phyloP scores from a whole-genome alignment of 306 rosid species.

The Chamaecrista fasciculata region DNA sequence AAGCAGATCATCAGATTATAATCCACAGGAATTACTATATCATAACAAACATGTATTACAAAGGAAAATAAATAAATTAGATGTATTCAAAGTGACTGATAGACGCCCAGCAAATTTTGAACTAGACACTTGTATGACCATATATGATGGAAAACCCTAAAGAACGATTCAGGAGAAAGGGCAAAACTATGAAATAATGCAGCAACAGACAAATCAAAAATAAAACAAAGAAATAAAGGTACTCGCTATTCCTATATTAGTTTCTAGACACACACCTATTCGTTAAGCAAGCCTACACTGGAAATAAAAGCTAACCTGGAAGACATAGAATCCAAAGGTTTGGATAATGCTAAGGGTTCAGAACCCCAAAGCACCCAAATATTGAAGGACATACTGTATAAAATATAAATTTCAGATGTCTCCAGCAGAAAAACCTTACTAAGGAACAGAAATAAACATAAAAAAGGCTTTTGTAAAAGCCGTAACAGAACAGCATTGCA shows the following conservation, averaged over 20 bases:
- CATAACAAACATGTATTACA: background rate
- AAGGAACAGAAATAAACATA: background rate
- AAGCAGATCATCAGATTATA: background rate
- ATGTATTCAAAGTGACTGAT: background rate
- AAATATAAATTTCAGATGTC: background rate
- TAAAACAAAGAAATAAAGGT: background rate
- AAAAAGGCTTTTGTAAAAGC: background rate
- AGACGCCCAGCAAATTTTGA: background rate
- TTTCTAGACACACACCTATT: background rate
- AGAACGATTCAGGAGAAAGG: background rate
- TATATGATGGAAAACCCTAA: background rate
- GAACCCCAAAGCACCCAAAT: background rate
- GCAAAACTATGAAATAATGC: background rate
- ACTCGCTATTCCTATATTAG: background rate
- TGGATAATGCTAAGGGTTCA: too few species aligned
- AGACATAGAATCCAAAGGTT: too few species aligned
- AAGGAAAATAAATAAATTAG: background rate
- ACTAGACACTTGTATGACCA: background rate
- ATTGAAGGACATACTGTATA: background rate
- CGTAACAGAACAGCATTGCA: background rate
- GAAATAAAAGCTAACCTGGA: background rate
- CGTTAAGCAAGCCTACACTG: conserved; percentile 19
- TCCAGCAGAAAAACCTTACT: background rate
- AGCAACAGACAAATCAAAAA: background rate
- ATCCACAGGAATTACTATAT: too few species aligned